phyloP scores from a whole-genome alignment of 768 basidiomycete species.

The Flagelloscypha sp. region DNA sequence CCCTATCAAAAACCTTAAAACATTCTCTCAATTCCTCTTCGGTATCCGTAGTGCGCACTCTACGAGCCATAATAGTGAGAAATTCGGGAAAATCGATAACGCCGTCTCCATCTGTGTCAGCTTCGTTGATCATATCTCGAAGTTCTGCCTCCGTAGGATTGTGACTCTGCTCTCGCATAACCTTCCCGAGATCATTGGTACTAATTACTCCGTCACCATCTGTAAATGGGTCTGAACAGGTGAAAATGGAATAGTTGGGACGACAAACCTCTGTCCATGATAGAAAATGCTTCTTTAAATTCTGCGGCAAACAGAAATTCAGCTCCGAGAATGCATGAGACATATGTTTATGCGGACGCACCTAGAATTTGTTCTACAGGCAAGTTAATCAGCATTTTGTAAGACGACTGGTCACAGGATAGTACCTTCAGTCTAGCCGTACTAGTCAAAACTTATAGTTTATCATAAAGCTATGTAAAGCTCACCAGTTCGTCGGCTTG shows the following conservation, averaged over 20 bases:
- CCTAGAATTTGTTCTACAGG: too few relatives aligned
- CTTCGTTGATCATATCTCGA: constrained; percentile 92
- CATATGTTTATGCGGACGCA: too few relatives aligned
- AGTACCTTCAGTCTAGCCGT: too few relatives aligned
- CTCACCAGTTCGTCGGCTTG: too few relatives aligned
- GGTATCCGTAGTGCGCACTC: constrained; percentile 86
- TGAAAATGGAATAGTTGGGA: too few relatives aligned
- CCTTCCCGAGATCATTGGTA: constrained; percentile 81
- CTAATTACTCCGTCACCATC: constrained; percentile 94
- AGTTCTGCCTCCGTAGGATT: constrained; percentile 89
- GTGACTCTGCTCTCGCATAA: constrained; percentile 89
- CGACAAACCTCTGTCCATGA: constrained; percentile 91
- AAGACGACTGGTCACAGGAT: too few relatives aligned
- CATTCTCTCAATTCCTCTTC: constrained; percentile 96
- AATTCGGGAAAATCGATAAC: constrained; percentile 79
- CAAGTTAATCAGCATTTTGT: too few relatives aligned
- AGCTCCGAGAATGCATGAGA: too few relatives aligned
- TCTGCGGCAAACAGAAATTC: too few relatives aligned
- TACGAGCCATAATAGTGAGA: constrained; percentile 76
- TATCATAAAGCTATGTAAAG: too few relatives aligned
- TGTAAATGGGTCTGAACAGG: constrained; percentile 20
- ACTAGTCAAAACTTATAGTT: too few relatives aligned
- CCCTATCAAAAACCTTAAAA: constrained; percentile 96
- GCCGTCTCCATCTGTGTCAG: constrained; percentile 71
- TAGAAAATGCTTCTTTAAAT: constrained; percentile 98